These are phyloP conservation scores for Hypoxylon sp. DNA, from an alignment of 2,329 filamentous ascomycete genomes.

Conservation along the genomic window DNA sequence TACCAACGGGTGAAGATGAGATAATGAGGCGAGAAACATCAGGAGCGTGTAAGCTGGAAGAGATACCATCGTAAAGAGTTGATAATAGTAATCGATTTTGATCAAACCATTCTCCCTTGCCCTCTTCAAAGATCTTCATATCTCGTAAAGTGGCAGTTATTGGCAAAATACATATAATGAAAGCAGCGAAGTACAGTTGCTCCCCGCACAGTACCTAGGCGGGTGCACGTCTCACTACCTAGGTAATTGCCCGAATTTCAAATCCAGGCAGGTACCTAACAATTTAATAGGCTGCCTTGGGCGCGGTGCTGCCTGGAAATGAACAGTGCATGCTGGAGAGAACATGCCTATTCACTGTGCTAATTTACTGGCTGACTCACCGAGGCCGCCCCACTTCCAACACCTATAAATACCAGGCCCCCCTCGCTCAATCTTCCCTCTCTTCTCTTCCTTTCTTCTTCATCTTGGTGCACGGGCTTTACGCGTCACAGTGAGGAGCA, in stretches of 20 bases:
- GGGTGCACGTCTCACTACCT: too few species aligned
- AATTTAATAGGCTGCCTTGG: not conserved
- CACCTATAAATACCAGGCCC: conserved; percentile 36
- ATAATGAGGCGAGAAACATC: conserved; percentile 2
- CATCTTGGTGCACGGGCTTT: conserved; percentile 81
- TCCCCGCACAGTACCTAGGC: too few species aligned
- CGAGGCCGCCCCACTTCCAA: conserved; percentile 8
- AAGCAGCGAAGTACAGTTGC: too few species aligned
- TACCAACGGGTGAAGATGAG: conserved; percentile 18
- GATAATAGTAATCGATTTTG: conserved; percentile 20
- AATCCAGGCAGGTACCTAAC: not conserved
- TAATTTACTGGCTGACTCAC: not conserved
- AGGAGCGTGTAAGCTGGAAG: conserved; percentile 3
- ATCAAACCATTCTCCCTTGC: not conserved
- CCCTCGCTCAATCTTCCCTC: conserved; percentile 25
- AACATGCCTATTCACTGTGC: not conserved
- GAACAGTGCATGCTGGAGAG: not conserved
- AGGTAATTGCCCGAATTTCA: not conserved
- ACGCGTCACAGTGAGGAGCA: conserved; percentile 88
- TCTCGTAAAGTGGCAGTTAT: not conserved
- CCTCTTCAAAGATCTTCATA: not conserved
- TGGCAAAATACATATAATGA: not conserved
- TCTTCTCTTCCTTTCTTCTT: conserved; percentile 59
- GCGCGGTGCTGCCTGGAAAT: not conserved
- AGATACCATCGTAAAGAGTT: conserved; percentile 26